phyloP scores from a whole-genome alignment of 1,284 basidiomycete genomes.

The Ganoderma leucocontextum region DNA sequence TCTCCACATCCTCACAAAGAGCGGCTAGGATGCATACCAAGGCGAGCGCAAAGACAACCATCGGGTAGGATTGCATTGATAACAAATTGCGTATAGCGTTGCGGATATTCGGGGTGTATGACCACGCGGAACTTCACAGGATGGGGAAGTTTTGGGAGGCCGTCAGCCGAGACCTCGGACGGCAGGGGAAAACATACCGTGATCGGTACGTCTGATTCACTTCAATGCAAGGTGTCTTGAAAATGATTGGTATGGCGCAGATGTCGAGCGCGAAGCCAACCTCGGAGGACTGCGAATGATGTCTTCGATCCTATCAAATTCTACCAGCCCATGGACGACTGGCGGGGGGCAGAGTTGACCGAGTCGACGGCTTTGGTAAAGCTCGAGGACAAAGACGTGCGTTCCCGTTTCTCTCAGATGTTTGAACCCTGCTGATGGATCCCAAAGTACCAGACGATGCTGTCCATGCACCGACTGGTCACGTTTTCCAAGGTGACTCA shows the following conservation, averaged over 20 bases:
- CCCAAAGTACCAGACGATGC: conserved; percentile 54
- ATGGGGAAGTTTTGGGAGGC: conserved; percentile 55
- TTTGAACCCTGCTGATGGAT: neutral
- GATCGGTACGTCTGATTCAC: conserved; percentile 39
- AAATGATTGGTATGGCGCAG: neutral
- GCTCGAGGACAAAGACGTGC: neutral
- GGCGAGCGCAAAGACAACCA: neutral
- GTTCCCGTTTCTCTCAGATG: neutral
- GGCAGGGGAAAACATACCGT: conserved; percentile 56
- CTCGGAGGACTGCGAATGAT: neutral
- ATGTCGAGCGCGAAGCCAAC: conserved; percentile 41
- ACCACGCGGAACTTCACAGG: conserved; percentile 56
- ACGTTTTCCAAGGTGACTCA: conserved; percentile 61
- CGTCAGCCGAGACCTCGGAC: conserved; percentile 51
- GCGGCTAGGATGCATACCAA: neutral
- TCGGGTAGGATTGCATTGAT: neutral
- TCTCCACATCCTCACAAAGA: neutral
- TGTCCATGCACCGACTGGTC: conserved; percentile 65
- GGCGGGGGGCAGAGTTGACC: neutral
- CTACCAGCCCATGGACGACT: neutral
- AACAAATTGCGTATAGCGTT: conserved; percentile 45
- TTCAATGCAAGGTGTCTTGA: neutral
- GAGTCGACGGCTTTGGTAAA: neutral
- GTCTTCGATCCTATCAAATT: neutral
- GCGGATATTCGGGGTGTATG: conserved; percentile 63